phyloP scores from a whole-genome alignment of 2,329 filamentous ascomycete genomes.

The Alternaria alternata region DNA sequence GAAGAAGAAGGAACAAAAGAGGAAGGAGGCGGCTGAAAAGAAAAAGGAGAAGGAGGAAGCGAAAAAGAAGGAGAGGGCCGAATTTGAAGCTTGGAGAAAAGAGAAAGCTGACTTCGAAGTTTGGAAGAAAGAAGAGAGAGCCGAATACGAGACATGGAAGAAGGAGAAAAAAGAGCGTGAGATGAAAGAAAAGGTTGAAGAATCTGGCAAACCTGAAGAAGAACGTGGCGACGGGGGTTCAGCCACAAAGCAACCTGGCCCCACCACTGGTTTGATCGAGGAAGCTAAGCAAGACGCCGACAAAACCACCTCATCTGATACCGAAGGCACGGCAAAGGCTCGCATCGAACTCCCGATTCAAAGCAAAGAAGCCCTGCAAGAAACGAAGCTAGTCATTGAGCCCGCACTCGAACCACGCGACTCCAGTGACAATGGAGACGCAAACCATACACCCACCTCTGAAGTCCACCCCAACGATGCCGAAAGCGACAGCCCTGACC shows the following conservation, averaged over 20 bases:
- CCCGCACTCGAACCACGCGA: neutral
- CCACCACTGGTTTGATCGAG: neutral
- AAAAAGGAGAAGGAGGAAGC: constrained; percentile 39
- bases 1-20: constrained; percentile 51
- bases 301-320: neutral
- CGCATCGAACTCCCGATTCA: neutral
- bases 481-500: neutral
- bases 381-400: neutral
- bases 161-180: constrained; percentile 28
- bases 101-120: constrained; percentile 33
- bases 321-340: neutral
- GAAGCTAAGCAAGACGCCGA: neutral
- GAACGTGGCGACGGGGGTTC: neutral
- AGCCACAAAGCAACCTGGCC: neutral
- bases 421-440: neutral
- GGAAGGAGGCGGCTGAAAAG: constrained; percentile 45
- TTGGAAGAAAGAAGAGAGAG: constrained; percentile 43
- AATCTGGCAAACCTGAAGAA: constrained; percentile 13
- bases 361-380: neutral
- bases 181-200: constrained; percentile 23
- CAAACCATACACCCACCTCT: neutral
- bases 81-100: constrained; percentile 47
- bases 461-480: neutral
- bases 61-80: constrained; percentile 43
- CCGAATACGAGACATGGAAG: constrained; percentile 45